A percentile compares a stretch with the other conserved stretches of the same genome.
Conservation (phyloP, 1,139 yeast genomes). For the Suhomyces bolitotheri region DNA sequence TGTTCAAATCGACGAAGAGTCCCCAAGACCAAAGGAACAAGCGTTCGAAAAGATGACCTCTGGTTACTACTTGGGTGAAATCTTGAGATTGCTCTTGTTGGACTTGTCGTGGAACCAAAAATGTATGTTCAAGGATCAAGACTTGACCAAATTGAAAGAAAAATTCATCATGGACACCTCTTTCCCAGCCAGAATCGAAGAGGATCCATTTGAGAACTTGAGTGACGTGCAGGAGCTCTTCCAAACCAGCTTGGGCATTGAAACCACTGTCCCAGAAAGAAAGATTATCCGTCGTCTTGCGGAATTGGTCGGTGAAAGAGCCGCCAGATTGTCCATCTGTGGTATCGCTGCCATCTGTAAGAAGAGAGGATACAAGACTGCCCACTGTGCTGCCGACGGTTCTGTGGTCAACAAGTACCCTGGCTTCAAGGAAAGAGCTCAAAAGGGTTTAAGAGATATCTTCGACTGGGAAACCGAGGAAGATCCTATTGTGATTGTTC, state of each 20-base stretch:
- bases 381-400: conserved; percentile 96
- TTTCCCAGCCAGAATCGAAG: conserved; percentile 82
- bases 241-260: conserved; percentile 54
- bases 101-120: conserved; percentile 66
- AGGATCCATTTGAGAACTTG: conserved; percentile 86
- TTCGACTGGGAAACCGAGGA: conserved; percentile 73
- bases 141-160: conserved; percentile 54
- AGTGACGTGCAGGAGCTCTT: conserved; percentile 72
- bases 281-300: conserved; percentile 79
- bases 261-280: conserved; percentile 77
- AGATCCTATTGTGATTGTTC: conserved; percentile 78
- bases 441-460: conserved; percentile 83
- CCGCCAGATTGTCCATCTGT: conserved; percentile 90
- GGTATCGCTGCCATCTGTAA: conserved; percentile 94
- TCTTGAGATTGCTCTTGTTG: conserved; percentile 74
- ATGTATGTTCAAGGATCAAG: conserved; percentile 68
- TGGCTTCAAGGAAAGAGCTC: conserved; percentile 85
- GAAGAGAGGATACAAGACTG: conserved; percentile 75
- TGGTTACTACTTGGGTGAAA: conserved; percentile 94
- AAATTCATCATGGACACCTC: conserved; percentile 85
- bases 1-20: conserved; percentile 71
- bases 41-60: conserved; percentile 96
- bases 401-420: conserved; percentile 95
- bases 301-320: conserved; percentile 86
- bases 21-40: conserved; percentile 97